Evolutionary conservation across 2,329 filamentous ascomycete genomes (phyloP), one percentile per base, ranked within the genome.

Genomic region (Didymellaceae sp.): DNA sequence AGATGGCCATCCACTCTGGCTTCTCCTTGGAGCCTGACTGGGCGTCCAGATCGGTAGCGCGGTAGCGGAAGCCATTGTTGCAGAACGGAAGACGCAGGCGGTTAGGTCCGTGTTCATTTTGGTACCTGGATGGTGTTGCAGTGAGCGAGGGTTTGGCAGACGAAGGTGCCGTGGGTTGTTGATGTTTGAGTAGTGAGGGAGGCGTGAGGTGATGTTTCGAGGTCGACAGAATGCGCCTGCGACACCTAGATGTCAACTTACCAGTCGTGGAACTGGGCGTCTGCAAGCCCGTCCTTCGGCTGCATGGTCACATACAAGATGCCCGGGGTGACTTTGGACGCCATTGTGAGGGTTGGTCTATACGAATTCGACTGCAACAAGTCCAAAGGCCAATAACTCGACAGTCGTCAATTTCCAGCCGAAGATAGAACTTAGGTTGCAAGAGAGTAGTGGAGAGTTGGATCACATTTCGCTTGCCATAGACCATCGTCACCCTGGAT

Each of bases 241-340:
- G 24, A 10, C 28, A 24, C 26, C n/a, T 21, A 31, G 16, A n/a
- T 4, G 59, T 67, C 55, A 65, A 68, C 64, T 62, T 63, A 69
- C 70, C 70, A 73, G 71, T 95, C 90, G 74, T 95, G 88, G 75
- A 96, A 95, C 65, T 89, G 85, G 55, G 83, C 79, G 38, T 81
- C 74, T 46, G 86, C 78, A 62, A 91, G 80, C 59, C 81, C 81
- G 49, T 83, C 78, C 71, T 83, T 81, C 63, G 90, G 90, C 74
- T 92, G 86, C 87, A 95, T 95, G 13, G 89, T 91, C 61, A 96
- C 91, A 71, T 87, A 91, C 67, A 96, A 85, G 65, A 91, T 85
- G 52, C 90, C 90, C 8, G 65, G 61, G 82, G 82, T 45, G 73
- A 78, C 56, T 58, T 62, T 62, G 43, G 70, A 65, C 44, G 77